Conservation (phyloP, 805 yeast species). For the Ogataea zsoltii region DNA sequence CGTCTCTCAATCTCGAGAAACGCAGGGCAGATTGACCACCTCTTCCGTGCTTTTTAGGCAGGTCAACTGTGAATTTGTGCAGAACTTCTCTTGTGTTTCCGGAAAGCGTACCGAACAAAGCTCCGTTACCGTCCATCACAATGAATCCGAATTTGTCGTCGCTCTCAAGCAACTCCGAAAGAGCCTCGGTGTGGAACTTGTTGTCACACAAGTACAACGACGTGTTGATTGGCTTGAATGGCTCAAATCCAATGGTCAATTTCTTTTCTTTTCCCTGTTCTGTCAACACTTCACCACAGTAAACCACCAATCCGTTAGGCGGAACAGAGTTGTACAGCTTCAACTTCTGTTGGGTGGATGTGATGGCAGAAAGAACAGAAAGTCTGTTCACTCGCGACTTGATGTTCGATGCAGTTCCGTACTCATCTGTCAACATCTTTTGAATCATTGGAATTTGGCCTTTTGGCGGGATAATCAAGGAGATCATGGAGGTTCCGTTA, state of each 20-base stretch:
- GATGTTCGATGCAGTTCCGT: constrained; percentile 97
- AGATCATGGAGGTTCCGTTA: constrained; percentile 99
- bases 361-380: constrained; percentile 93
- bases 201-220: constrained; percentile 94
- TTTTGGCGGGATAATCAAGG: constrained; percentile 92
- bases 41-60: constrained; percentile 99
- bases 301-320: constrained; percentile 89
- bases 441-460: constrained; percentile 87
- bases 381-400: constrained; percentile 96
- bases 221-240: constrained; percentile 99
- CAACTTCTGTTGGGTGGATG: constrained; percentile 96
- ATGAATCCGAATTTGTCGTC: constrained; percentile 98
- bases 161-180: constrained; percentile 88
- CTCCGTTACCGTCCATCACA: constrained; percentile 99
- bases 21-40: constrained; percentile 99
- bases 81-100: constrained; percentile 97
- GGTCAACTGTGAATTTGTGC: constrained; percentile 94
- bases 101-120: constrained; percentile 89
- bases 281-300: constrained; percentile 98
- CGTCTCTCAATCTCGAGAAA: constrained; percentile 98
- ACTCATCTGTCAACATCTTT: constrained; percentile 95
- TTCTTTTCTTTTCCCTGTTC: constrained; percentile 98
- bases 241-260: constrained; percentile 95
- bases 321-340: constrained; percentile 90
- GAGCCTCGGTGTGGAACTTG: constrained; percentile 97